Base-by-base conservation (phyloP, 192 early-diverging fungal genomes). In the Entrophospora sp. region DNA sequence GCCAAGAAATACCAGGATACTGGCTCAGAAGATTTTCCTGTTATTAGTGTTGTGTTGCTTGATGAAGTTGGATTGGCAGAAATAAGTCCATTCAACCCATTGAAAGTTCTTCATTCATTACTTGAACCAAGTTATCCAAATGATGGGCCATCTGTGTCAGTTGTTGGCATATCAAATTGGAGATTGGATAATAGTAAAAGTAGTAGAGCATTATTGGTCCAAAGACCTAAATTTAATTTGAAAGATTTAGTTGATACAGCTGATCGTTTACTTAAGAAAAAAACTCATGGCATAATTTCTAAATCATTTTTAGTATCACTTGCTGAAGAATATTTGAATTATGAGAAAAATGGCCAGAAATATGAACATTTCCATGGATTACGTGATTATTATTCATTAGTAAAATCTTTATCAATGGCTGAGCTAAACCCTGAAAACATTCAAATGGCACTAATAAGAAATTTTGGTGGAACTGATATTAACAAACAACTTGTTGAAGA, bases 111-210 rank as follows among this genome's bases (percentile, higher is more conserved):
- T n/a, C n/a, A n/a, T n/a, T n/a, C n/a, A n/a, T n/a, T n/a, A n/a
- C n/a, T n/a, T n/a, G n/a, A n/a, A n/a, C n/a, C n/a, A 40, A 40
- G 38, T 9, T 16, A 63, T 63, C 40, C 61, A 8, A 45, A 40
- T 16, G 45, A 63, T 45, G 36, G 38, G 8, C 38, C 61, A 22
- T 20, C 25, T 16, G 38, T 63, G 27, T 63, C 61, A 24, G 61
- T 63, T n/a, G 34, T 63, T 44, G 61, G 61, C 12, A 63, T 63
- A 46, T 27, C 22, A 8, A 63, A 63, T 42, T 63, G 61, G 61
- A 43, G 61, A 18, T 44, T 63, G 61, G 61, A 63, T 18, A 40
- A 27, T 18, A 45, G 40, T 16, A 63, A 63, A 42, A 27, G 40
- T 8, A 45, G 40, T 16, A 40, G 61, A 24, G 61, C 61, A 12